Evolutionary conservation across 306 rosid genomes (phyloP).

Genomic region (Vigna radiata): DNA sequence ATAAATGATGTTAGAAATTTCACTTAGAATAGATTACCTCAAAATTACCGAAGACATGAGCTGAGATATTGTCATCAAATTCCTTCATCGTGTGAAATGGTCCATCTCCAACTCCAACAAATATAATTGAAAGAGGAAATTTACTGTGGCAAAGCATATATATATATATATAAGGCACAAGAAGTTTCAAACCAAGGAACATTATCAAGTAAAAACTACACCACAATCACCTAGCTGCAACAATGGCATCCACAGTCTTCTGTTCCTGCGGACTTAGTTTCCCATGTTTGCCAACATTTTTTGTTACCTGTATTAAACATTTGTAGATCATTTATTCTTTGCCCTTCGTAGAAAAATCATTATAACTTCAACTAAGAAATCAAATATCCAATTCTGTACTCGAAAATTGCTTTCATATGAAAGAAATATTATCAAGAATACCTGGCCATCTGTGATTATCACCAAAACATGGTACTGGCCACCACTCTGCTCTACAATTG

Average conservation of each 20-base stretch:
- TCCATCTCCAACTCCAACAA: conserved; percentile 94
- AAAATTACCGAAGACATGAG: conserved; percentile 75
- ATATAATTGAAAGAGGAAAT: conserved; percentile 75
- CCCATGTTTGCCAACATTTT: conserved; percentile 70
- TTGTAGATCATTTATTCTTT: background rate
- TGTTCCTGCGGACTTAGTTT: conserved; percentile 80
- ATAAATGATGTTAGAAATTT: no score
- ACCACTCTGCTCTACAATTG: conserved; percentile 70
- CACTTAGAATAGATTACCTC: conserved; percentile 41
- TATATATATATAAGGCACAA: conserved; percentile 21
- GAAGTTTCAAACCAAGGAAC: background rate
- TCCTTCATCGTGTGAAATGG: conserved; percentile 93
- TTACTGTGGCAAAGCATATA: conserved; percentile 56
- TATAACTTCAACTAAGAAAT: conserved; percentile 1
- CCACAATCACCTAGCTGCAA: conserved; percentile 70
- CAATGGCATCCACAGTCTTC: conserved; percentile 78
- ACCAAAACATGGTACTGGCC: conserved; percentile 64
- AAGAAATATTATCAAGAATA: conserved; percentile 37
- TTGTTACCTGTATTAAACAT: conserved; percentile 67
- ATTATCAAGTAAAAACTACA: background rate
- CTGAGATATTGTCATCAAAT: conserved; percentile 82
- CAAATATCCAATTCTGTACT: conserved; percentile 29
- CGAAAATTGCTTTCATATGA: background rate
- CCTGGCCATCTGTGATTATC: conserved; percentile 88
- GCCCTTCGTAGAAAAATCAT: background rate